These are phyloP conservation scores for Phytophthora ohioensis DNA, from an alignment of 352 stramenopile species.

Conservation along the genomic window DNA sequence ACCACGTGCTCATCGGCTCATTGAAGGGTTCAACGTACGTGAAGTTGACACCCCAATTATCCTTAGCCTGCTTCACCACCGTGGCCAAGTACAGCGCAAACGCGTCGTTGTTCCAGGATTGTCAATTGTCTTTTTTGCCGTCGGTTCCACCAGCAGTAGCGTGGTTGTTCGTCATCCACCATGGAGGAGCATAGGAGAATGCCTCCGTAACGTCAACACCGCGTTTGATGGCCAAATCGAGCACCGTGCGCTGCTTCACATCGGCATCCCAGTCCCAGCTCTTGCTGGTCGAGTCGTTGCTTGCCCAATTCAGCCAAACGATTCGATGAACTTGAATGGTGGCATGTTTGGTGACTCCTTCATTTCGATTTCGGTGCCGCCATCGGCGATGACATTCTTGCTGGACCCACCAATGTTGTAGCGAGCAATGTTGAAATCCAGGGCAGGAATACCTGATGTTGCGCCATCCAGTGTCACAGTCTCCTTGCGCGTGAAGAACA, in stretches of 20 bases:
- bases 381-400: conserved; percentile 51
- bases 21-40: conserved; percentile 71
- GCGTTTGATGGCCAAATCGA: conserved; percentile 48
- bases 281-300: conserved; percentile 40
- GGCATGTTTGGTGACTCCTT: conserved; percentile 60
- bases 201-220: conserved; percentile 55
- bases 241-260: conserved; percentile 51
- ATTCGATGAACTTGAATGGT: conserved; percentile 61
- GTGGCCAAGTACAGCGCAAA: conserved; percentile 62
- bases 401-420: conserved; percentile 70
- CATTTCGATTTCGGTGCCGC: conserved; percentile 51
- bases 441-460: conserved; percentile 38
- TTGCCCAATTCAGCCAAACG: conserved; percentile 69
- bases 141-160: conserved; percentile 52
- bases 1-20: conserved; percentile 49
- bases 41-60: conserved; percentile 59
- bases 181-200: conserved; percentile 69
- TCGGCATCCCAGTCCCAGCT: conserved; percentile 66
- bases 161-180: conserved; percentile 74
- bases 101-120: conserved; percentile 53
- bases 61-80: conserved; percentile 50
- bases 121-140: conserved; percentile 56
- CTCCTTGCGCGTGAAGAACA: conserved; percentile 58
- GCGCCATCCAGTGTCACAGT: conserved; percentile 41
- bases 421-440: conserved; percentile 67